Conservation (phyloP, 2,329 filamentous ascomycete species). For the Pseudogymnoascus sp. region DNA sequence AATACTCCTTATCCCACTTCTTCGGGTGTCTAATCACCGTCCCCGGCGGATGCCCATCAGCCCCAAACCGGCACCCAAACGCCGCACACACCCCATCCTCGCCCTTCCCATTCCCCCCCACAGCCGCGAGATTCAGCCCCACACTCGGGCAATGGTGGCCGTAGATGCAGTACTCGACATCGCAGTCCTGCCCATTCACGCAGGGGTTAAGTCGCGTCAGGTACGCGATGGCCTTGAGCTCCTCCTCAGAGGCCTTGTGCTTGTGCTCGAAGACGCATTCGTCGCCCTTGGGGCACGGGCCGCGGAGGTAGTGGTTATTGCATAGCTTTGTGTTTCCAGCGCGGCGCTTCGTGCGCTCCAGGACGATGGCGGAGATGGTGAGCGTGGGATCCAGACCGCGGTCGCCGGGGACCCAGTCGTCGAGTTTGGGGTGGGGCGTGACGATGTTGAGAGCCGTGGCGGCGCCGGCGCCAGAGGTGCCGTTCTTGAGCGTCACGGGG, state of each 20-base stretch:
- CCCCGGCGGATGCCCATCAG: conserved; percentile 47
- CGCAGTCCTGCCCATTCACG: conserved; percentile 48
- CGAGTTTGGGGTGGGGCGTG: conserved; percentile 9
- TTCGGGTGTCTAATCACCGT: conserved; percentile 30
- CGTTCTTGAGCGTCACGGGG: conserved; percentile 15
- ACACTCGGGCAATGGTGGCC: conserved; percentile 43
- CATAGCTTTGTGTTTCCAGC: conserved; percentile 49
- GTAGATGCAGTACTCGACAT: conserved; percentile 50
- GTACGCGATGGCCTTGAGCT: conserved; percentile 47
- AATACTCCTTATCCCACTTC: conserved; percentile 9
- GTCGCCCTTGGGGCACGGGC: conserved; percentile 46
- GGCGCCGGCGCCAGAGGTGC: conserved; percentile 6
- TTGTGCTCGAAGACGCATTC: conserved; percentile 50
- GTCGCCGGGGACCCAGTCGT: conserved; percentile 43
- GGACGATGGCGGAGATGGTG: conserved; percentile 34
- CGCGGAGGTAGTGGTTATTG: conserved; percentile 53
- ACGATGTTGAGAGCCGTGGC: conserved; percentile 9
- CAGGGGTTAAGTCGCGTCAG: conserved; percentile 51
- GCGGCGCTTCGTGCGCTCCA: conserved; percentile 49
- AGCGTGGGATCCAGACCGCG: conserved; percentile 49
- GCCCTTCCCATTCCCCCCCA: conserved; percentile 42
- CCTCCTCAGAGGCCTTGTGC: conserved; percentile 44
- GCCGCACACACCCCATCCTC: conserved; percentile 42
- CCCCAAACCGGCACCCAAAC: conserved; percentile 46
- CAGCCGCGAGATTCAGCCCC: conserved; percentile 11